Base-by-base conservation (phyloP, 345 rosid species). In the Angophora floribunda region DNA sequence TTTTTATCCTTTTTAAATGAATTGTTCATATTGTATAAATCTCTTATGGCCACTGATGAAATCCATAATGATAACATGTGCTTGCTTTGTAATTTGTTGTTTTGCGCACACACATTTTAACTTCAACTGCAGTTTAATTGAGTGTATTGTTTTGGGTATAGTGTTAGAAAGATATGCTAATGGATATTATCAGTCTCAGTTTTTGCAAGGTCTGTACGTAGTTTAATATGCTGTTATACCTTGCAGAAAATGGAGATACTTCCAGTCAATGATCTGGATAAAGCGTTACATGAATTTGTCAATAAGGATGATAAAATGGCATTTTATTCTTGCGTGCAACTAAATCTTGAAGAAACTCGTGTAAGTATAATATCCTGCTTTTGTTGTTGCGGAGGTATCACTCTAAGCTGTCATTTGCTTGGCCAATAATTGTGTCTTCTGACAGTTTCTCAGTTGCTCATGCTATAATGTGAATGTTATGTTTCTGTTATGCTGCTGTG, bases 201-300 rank as follows among this genome's bases (percentile, higher is more conserved):
- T 16, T 65, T 13, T 26, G 22, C 45, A 26, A 41, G 51, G 49
- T 30, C 13, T 6, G 49, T 70, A 41, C 13, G 36, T 44, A 41
- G 36, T 86, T 26, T 86, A 28, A 86, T 86, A 57, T 50, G 30
- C 4, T 26, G 50, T 85, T 50, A 10, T 80, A 51, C 91, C 87
- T 63, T 88, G 93, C 96, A 97, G 99, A 98, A 97, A 93, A 98
- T 98, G 99, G 99, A 97, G 94, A 93, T 97, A 91, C 98, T 97
- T 91, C 98, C 99, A 3, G 99, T 98, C 93, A 96, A 93, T 86
- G 99, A 98, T 91, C 93, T 98, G 94, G 99, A 95, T 92, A 94
- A 93, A 90, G 99, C 99, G 11, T 92, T 98, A 82, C 99, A 98
- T 22, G 94, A 97, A 94, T 98, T 97, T 94, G 99, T 98, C 87